Evolutionary conservation across 1,139 yeast genomes (phyloP).

Genomic region (Chernovozyma sophiae-reginae): DNA sequence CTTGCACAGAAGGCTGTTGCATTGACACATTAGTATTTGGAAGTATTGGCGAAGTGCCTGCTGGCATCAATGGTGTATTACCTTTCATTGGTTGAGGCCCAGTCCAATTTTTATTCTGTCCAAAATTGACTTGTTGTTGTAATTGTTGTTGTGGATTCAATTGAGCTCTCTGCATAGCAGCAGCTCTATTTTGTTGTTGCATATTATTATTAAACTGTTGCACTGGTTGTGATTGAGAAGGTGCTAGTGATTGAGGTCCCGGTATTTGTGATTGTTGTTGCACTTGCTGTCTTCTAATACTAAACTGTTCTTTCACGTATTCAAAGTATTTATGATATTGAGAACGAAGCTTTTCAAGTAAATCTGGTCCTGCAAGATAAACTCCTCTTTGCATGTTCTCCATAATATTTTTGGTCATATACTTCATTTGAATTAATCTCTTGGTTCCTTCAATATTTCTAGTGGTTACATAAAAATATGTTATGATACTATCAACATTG

Average conservation of each 20-base stretch:
- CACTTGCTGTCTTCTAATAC: constrained; percentile 31
- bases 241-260: constrained; percentile 3
- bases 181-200: constrained; percentile 9
- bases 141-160: constrained; percentile 21
- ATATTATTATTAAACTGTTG: constrained; percentile 4
- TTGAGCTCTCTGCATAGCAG: constrained; percentile 17
- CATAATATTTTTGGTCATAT: constrained; percentile 71
- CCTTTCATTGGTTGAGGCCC: constrained; percentile 8
- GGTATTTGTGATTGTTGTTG: constrained; percentile 19
- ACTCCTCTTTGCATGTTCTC: constrained; percentile 62
- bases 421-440: constrained; percentile 71
- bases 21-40: constrained; percentile 13
- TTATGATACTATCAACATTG: constrained; percentile 70
- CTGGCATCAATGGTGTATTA: constrained; percentile 23
- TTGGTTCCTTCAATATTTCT: constrained; percentile 72
- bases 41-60: constrained; percentile 18
- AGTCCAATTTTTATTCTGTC: constrained; percentile 6
- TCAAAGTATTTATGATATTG: constrained; percentile 75
- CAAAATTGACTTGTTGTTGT: constrained; percentile 12
- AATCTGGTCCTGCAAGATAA: constrained; percentile 63
- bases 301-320: constrained; percentile 54
- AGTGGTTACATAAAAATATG: constrained; percentile 71
- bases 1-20: constrained; percentile 8
- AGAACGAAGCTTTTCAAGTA: constrained; percentile 62
- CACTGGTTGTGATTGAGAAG: constrained; percentile 10